Evolutionary conservation across 2,329 filamentous ascomycete genomes (phyloP), one percentile per base, ranked within the genome.

Genomic region (Pseudogymnoascus pannorum): DNA sequence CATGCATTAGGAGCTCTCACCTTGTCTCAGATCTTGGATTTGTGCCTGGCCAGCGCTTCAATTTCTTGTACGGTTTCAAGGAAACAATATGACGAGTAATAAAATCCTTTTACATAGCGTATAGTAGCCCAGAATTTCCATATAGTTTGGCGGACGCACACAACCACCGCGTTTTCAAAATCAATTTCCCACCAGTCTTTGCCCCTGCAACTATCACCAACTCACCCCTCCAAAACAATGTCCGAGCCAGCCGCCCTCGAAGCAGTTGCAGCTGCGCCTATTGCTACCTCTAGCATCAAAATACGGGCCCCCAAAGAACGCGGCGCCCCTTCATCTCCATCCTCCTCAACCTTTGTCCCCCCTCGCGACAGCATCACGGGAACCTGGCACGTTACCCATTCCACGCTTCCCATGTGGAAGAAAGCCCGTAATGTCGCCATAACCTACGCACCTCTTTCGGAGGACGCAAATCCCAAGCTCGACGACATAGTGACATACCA

Each of bases 401-500:
- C 86, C 4, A 90, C 87, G 4, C 83, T 92, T 9, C 76, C 82
- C 65, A 92, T 94, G 88, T 95, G 91, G 91, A 85, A 85, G 68
- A 81, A 83, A 54, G 87, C 88, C 60, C 87, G 86, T 72, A 94
- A 94, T 74, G 89, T 95, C 12, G 81, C 82, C 68, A 93, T 95
- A 72, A 88, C 85, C 33, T 95, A 95, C 78, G 82, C 75, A 8
- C 73, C 80, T 0, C 78, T 89, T 62, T 69, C 60, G 63, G 29
- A 73, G 62, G 60, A 72, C 61, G 24, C 36, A 44, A 35, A 8
- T 20, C 29, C 33, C n/a, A 14, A 58, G 64, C 75, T 93, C 64
- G 86, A 91, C 72, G 90, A 94, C 73, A 73, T 87, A 2, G 90
- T 94, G 65, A 81, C 83, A 62, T 91, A 90, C 73, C 85, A 88